Conservation (phyloP, 1,284 basidiomycete species). For the Boletus mariae region DNA sequence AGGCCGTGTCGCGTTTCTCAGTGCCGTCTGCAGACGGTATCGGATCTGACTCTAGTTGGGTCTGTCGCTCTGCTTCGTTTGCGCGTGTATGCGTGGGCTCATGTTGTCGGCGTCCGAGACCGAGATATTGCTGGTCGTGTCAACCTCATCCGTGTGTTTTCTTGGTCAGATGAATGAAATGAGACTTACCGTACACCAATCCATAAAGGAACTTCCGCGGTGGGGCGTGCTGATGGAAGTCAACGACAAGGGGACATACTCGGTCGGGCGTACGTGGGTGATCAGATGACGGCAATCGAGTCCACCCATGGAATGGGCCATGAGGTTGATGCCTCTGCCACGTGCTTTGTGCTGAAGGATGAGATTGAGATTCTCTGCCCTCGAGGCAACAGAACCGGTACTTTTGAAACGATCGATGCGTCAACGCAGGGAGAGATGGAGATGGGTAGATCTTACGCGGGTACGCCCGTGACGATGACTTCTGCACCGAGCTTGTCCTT, state of each 20-base stretch:
- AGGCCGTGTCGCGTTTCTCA: slow-evolving; percentile 28
- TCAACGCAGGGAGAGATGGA: not conserved
- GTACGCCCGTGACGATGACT: slow-evolving; percentile 94
- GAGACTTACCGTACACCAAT: slow-evolving; percentile 84
- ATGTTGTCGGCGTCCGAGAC: slow-evolving; percentile 63
- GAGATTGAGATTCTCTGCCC: slow-evolving; percentile 77
- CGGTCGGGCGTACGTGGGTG: slow-evolving; percentile 75
- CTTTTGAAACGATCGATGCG: slow-evolving; percentile 38
- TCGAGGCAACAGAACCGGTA: slow-evolving; percentile 86
- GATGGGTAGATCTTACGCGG: slow-evolving; percentile 57
- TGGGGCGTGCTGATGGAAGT: slow-evolving; percentile 95
- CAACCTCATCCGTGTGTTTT: slow-evolving; percentile 13
- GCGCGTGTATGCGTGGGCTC: slow-evolving; percentile 29
- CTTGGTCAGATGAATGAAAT: slow-evolving; percentile 4
- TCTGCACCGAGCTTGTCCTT: slow-evolving; percentile 84
- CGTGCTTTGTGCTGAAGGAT: slow-evolving; percentile 67
- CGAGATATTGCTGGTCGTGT: slow-evolving; percentile 69
- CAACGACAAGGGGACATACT: slow-evolving; percentile 85
- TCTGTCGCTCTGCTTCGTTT: slow-evolving; percentile 6
- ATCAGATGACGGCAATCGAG: slow-evolving; percentile 93
- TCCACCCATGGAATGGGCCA: slow-evolving; percentile 97
- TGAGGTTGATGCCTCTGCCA: slow-evolving; percentile 82
- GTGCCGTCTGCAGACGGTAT: slow-evolving; percentile 23
- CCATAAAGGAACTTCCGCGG: slow-evolving; percentile 97
- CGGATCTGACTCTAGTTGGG: slow-evolving; percentile 12